phyloP scores from a whole-genome alignment of 805 yeast species.

The Starmerella stigmatis region DNA sequence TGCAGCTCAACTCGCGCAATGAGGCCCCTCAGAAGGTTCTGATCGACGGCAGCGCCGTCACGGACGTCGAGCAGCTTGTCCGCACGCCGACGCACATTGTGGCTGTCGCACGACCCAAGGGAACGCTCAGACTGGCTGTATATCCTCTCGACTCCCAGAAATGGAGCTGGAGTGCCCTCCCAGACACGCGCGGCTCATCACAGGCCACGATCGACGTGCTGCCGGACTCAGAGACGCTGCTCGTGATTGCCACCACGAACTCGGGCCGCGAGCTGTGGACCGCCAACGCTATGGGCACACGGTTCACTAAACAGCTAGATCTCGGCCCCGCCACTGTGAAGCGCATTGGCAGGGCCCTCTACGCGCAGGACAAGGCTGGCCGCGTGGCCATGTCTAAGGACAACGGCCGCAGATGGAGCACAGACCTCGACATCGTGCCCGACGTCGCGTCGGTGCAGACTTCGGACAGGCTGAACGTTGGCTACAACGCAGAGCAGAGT shows the following conservation, averaged over 20 bases:
- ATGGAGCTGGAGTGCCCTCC: not conserved
- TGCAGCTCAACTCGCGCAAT: not conserved
- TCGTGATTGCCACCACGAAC: not conserved
- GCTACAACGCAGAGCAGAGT: not conserved
- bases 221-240: not conserved
- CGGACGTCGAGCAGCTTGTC: constrained; percentile 1
- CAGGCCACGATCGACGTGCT: not conserved
- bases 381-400: not conserved
- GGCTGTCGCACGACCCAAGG: not conserved
- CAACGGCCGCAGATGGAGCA: constrained; percentile 5
- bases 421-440: not conserved
- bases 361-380: not conserved
- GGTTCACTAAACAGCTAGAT: not conserved
- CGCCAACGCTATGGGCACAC: not conserved
- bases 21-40: not conserved
- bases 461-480: constrained; percentile 1
- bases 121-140: not conserved
- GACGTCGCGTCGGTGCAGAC: constrained; percentile 3
- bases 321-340: not conserved
- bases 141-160: not conserved
- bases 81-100: constrained; percentile 5
- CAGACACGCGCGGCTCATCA: not conserved
- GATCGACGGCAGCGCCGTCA: not conserved
- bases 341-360: not conserved
- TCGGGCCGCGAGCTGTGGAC: constrained; percentile 1